phyloP scores from a whole-genome alignment of 257 asterid genomes.

The Galeopsis tetrahit region DNA sequence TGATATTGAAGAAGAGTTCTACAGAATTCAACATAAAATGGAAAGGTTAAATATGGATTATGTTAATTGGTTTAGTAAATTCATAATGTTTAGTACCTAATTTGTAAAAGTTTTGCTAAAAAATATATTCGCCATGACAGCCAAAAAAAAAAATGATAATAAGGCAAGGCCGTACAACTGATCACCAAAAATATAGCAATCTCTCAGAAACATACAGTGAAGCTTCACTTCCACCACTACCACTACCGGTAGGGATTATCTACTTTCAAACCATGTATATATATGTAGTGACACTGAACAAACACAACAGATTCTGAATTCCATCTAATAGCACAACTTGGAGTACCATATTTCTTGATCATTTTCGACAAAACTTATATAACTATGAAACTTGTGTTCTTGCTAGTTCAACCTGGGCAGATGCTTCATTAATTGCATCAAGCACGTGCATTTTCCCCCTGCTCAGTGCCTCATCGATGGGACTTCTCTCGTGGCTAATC shows the following conservation, averaged over 20 bases:
- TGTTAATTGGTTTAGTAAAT: too few relatives aligned
- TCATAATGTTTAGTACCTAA: background rate
- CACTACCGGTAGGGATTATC: background rate
- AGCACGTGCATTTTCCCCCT: constrained; percentile 69
- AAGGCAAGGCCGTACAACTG: background rate
- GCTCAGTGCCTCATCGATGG: constrained; percentile 80
- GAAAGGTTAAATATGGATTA: too few relatives aligned
- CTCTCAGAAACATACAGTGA: background rate
- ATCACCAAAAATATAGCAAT: background rate
- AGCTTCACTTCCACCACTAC: background rate
- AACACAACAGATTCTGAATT: background rate
- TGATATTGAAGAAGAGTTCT: too few relatives aligned
- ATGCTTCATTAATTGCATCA: constrained; percentile 76
- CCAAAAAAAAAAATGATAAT: background rate
- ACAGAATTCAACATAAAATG: too few relatives aligned
- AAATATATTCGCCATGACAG: too few relatives aligned
- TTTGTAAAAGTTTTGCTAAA: background rate
- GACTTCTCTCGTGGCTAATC: constrained; percentile 85
- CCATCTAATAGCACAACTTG: background rate
- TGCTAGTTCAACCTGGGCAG: constrained; percentile 66
- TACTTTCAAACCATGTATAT: background rate
- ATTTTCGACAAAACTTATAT: background rate
- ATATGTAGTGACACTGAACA: constrained; percentile 11
- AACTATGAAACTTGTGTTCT: constrained; percentile 54
- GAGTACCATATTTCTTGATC: background rate